These are phyloP conservation scores for Saccharomycopsis vini DNA, from an alignment of 805 yeast species.

Conservation along the genomic window DNA sequence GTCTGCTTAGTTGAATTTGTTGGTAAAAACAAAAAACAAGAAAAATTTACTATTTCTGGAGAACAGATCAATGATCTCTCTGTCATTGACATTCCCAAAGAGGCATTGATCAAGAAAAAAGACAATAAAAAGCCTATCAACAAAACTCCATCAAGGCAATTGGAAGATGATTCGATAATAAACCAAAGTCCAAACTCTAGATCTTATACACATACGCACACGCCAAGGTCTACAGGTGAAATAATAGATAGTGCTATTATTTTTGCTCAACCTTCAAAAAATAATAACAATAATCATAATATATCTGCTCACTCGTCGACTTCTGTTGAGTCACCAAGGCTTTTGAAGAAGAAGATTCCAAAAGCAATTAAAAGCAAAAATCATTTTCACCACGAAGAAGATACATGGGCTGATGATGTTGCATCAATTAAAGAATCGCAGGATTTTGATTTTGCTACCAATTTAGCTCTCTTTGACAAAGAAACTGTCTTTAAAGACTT, in stretches of 20 bases:
- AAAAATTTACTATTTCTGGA: constrained; percentile 25
- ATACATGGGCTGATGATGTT: constrained; percentile 46
- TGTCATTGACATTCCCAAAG: constrained; percentile 44
- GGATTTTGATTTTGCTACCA: constrained; percentile 83
- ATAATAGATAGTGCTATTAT: constrained; percentile 27
- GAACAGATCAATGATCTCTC: constrained; percentile 42
- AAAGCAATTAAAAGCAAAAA: constrained; percentile 5
- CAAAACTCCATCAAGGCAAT: constrained; percentile 7
- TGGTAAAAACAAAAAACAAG: constrained; percentile 15
- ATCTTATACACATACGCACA: neutral
- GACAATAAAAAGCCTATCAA: constrained; percentile 23
- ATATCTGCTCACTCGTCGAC: neutral
- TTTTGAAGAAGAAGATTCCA: constrained; percentile 13
- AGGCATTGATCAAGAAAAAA: constrained; percentile 19
- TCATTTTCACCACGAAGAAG: constrained; percentile 25
- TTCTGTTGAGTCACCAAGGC: constrained; percentile 13
- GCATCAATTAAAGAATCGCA: constrained; percentile 37
- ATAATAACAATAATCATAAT: constrained; percentile 9
- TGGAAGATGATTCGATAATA: constrained; percentile 9
- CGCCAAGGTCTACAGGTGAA: neutral
- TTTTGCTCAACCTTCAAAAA: constrained; percentile 21
- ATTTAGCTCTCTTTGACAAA: constrained; percentile 76
- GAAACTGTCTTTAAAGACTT: constrained; percentile 70
- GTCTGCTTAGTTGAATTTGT: constrained; percentile 16
- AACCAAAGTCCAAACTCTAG: neutral